These are phyloP conservation scores for Magnusiomyces clavatus DNA, from an alignment of 1,139 yeast genomes.

Conservation along the genomic window DNA sequence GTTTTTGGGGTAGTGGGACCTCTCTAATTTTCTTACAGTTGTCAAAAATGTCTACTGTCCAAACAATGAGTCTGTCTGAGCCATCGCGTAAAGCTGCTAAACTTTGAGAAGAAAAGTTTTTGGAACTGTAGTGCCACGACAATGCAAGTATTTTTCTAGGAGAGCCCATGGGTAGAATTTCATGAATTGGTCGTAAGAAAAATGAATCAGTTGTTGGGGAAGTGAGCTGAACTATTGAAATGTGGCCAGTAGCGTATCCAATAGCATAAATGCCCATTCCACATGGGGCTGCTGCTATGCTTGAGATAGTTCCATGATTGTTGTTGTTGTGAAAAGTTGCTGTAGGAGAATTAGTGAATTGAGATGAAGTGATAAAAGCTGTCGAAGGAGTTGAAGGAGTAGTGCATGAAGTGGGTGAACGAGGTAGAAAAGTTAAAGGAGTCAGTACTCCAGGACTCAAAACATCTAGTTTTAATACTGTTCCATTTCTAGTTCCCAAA, in stretches of 20 bases:
- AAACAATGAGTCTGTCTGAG: slow-evolving; percentile 9
- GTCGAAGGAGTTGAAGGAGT: not conserved
- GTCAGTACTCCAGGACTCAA: not conserved
- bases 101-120: slow-evolving; percentile 9
- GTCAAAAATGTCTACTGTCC: slow-evolving; percentile 10
- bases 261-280: slow-evolving; percentile 13
- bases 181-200: not conserved
- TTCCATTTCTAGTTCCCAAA: slow-evolving; percentile 14
- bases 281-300: slow-evolving; percentile 15
- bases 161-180: slow-evolving; percentile 5
- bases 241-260: slow-evolving; percentile 13
- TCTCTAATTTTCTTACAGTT: slow-evolving; percentile 12
- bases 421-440: not conserved
- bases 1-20: slow-evolving; percentile 10
- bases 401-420: not conserved
- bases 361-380: slow-evolving; percentile 1
- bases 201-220: not conserved
- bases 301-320: slow-evolving; percentile 10
- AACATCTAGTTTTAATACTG: slow-evolving; percentile 9
- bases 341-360: not conserved
- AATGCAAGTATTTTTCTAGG: slow-evolving; percentile 10
- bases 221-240: slow-evolving; percentile 8
- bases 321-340: not conserved
- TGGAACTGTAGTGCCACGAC: slow-evolving; percentile 15
- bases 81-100: slow-evolving; percentile 12